Evolutionary conservation across 495 filamentous ascomycete genomes (phyloP).

Genomic region (Amorphotheca resinae): DNA sequence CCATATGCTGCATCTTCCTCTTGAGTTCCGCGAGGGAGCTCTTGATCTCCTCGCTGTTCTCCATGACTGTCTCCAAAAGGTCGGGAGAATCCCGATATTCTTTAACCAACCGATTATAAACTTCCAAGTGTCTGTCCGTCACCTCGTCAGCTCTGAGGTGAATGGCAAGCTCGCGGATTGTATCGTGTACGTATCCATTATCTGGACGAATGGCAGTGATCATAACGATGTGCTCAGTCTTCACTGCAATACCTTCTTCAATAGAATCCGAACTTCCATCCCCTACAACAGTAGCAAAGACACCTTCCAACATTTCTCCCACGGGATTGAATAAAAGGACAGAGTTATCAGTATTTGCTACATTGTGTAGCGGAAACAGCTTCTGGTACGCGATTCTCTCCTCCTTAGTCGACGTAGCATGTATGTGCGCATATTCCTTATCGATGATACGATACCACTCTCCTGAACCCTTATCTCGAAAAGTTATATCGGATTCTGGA

Average conservation of each 20-base stretch:
- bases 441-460: conserved; percentile 2
- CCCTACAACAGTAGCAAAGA: not conserved
- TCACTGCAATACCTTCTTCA: not conserved
- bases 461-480: not conserved
- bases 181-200: not conserved
- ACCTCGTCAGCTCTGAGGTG: not conserved
- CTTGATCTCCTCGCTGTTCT: conserved; percentile 4
- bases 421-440: not conserved
- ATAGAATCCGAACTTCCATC: not conserved
- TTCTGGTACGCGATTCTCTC: not conserved
- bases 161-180: not conserved
- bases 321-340: not conserved
- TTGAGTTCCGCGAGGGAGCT: not conserved
- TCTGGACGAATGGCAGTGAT: not conserved
- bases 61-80: not conserved
- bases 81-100: not conserved
- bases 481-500: conserved; percentile 1
- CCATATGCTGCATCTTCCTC: conserved; percentile 6
- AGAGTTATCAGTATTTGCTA: not conserved
- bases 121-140: not conserved
- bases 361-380: conserved; percentile 4
- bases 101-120: not conserved
- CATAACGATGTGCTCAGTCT: not conserved
- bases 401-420: not conserved
- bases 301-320: not conserved